Base-by-base conservation (phyloP, 441 rosid genomes). In the Cnidoscolus chayamansa region DNA sequence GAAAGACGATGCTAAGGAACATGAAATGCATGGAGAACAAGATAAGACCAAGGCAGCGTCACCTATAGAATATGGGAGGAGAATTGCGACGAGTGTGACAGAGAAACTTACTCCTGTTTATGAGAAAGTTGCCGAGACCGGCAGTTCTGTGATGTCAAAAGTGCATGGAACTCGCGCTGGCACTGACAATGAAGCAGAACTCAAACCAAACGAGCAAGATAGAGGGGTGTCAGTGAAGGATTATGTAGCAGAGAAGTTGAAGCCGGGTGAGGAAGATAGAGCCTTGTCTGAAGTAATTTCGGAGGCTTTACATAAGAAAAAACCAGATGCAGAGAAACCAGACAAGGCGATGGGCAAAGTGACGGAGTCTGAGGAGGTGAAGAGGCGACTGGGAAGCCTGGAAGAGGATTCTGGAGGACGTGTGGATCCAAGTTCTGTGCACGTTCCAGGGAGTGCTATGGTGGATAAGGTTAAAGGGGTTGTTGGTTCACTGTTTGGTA, bases 251-350 rank as follows among this genome's bases (percentile, higher is more conserved):
- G 93, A 85, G 76, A 90, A 87, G 66, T 57, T 90, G 63, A 87
- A 15, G 83, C 89, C 93, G 2, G 86, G 94, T n/a, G 97, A 89
- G 25, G 97, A 84, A 59, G 94, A 91, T 64, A 86, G 55, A 77
- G 96, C 96, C 0, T 77, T 89, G 8, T 82, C 93, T 1, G 88
- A 89, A 57, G 74, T 86, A 63, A 89, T 91, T 12, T 61, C 88
- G 0, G 90, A 81, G 70, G 80, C 85, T 31, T 79, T 86, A 70
- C 80, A 77, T 30, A 78, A 62, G 64, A 74, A 61, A 68, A 84
- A 78, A 53, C 72, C 72, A 64, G 75, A 69, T 3, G 31, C 68
- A 0, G 76, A 61, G 10, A 67, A 72, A 63, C 76, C 51, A 67
- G 25, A 67, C 11, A 75, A 68, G 79, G 73, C 79, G 48, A 74